Percentiles rank a stretch among this genome's conserved stretches.
Conservation (phyloP, 225 moss, liverwort and hornwort species). For the Sphagnum contortum region DNA sequence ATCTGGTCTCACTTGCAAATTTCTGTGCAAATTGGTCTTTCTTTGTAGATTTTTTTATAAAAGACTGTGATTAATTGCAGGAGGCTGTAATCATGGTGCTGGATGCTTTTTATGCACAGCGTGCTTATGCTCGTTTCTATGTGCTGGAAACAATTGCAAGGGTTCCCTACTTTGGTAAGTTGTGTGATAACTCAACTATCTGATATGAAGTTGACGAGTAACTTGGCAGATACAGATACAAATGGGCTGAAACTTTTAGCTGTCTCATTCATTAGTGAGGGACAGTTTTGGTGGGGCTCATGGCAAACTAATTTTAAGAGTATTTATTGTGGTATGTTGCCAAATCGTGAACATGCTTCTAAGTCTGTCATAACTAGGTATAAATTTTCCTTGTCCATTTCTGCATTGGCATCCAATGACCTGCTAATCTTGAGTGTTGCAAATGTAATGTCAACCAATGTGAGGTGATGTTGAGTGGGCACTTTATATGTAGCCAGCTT, state of each 20-base stretch:
- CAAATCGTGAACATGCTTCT: too few relatives aligned
- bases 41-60: too few relatives aligned
- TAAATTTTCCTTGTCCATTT: neutral
- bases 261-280: neutral
- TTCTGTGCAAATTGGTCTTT: too few relatives aligned
- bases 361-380: neutral
- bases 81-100: conserved; percentile 56
- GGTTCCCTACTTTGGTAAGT: conserved; percentile 73
- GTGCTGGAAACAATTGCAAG: conserved; percentile 87
- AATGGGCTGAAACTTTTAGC: neutral
- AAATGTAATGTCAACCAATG: neutral
- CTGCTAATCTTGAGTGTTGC: neutral
- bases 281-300: neutral
- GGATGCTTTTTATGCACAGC: conserved; percentile 55
- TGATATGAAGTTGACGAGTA: too few relatives aligned
- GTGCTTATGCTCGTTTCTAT: conserved; percentile 77
- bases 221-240: neutral
- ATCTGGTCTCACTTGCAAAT: too few relatives aligned
- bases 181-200: neutral
- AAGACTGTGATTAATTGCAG: conserved; percentile 11
- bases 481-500: neutral
- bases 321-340: too few relatives aligned
- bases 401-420: neutral
- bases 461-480: neutral
- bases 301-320: too few relatives aligned